These are phyloP conservation scores for Volvox carteri DNA, from an alignment of 163 green algal genomes.

Conservation along the genomic window DNA sequence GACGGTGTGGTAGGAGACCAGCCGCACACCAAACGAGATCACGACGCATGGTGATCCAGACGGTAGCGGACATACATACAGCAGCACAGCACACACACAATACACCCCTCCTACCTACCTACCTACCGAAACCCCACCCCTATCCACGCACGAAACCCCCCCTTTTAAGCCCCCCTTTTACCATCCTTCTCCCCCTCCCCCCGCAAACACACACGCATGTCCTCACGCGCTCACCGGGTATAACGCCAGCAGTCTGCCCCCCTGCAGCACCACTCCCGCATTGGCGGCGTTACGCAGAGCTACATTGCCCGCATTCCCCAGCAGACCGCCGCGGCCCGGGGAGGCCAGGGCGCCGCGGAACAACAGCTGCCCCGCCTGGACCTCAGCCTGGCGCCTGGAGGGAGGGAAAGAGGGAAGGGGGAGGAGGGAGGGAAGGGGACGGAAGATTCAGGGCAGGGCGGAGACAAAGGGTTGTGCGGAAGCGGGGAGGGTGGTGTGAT, in stretches of 20 bases:
- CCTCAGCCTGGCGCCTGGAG: conserved; percentile 65
- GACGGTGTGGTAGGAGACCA: no score
- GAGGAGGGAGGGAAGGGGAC: neutral
- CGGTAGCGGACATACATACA: no score
- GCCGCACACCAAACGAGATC: no score
- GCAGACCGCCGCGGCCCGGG: conserved; percentile 55
- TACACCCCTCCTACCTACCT: no score
- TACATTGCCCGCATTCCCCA: conserved; percentile 69
- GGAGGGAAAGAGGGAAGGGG: neutral
- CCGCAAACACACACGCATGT: no score
- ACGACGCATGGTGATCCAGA: no score
- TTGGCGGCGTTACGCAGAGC: conserved; percentile 79
- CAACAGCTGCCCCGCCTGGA: conserved; percentile 55
- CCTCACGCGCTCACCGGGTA: conserved; percentile 46
- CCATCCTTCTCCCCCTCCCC: neutral
- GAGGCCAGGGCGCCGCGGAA: conserved; percentile 81
- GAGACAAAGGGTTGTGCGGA: neutral
- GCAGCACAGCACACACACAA: no score
- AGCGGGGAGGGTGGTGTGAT: no score
- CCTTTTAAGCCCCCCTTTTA: neutral
- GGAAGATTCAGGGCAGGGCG: neutral
- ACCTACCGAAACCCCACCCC: no score
- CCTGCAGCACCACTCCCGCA: conserved; percentile 75
- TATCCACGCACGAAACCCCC: neutral
- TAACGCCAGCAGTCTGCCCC: conserved; percentile 67